A percentile compares a stretch with the other conserved stretches of the same genome.
phyloP scores from a whole-genome alignment of 305 asterid genomes.

The Fraxinus greggii region DNA sequence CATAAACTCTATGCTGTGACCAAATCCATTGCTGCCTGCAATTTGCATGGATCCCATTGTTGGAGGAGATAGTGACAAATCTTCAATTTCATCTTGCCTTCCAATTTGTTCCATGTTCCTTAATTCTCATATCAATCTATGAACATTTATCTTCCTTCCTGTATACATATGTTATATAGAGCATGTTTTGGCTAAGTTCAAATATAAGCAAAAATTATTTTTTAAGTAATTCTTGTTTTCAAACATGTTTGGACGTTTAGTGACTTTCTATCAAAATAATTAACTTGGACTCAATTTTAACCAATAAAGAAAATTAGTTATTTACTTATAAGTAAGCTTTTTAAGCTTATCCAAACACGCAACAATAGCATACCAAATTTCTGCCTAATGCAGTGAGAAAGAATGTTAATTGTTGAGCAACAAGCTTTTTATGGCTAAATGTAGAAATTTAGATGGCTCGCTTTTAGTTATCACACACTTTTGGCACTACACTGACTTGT shows the following conservation, averaged over 20 bases:
- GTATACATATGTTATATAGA: slow-evolving; percentile 25
- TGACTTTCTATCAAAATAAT: neutral
- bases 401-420: slow-evolving; percentile 40
- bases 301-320: neutral
- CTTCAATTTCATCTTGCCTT: slow-evolving; percentile 57
- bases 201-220: neutral
- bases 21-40: slow-evolving; percentile 59
- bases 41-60: slow-evolving; percentile 58
- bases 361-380: slow-evolving; percentile 31
- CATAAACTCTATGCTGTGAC: slow-evolving; percentile 57
- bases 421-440: slow-evolving; percentile 58
- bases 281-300: neutral
- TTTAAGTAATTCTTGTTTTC: neutral
- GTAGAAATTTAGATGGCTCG: slow-evolving; percentile 31
- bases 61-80: slow-evolving; percentile 51
- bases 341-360: neutral
- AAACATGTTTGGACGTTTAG: neutral
- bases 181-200: neutral
- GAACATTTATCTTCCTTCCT: neutral
- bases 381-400: slow-evolving; percentile 36
- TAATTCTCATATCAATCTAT: neutral
- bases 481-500: slow-evolving; percentile 28
- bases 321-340: neutral
- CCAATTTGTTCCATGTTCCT: slow-evolving; percentile 45
- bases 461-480: slow-evolving; percentile 53